phyloP scores from a whole-genome alignment of 768 basidiomycete genomes.

The Termitomyces sp. region DNA sequence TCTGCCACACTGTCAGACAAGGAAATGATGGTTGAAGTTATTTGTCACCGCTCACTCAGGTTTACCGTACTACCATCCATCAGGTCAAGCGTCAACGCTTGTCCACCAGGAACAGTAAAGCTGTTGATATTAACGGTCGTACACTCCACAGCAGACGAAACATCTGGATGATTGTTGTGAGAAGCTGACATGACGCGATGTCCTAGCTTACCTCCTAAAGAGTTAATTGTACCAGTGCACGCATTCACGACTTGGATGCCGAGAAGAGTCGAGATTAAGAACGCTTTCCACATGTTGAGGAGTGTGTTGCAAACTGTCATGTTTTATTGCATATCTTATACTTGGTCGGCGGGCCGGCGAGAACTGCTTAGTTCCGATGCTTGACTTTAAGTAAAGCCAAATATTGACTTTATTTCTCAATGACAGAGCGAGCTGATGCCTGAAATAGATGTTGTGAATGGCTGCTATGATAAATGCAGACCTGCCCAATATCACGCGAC shows the following conservation, averaged over 20 bases:
- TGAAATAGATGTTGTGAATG: neutral
- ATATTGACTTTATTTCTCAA: neutral
- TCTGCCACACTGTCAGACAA: slow-evolving; percentile 24
- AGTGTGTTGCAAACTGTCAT: neutral
- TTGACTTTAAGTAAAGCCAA: neutral
- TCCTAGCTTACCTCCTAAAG: slow-evolving; percentile 29
- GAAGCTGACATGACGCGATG: neutral
- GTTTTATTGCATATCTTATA: slow-evolving; percentile 5
- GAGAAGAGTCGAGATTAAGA: slow-evolving; percentile 8
- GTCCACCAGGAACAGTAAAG: slow-evolving; percentile 52
- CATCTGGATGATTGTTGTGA: slow-evolving; percentile 24
- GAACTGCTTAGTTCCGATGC: neutral
- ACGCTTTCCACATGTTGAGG: slow-evolving; percentile 6
- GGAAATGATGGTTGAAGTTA: neutral
- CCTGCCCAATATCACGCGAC: neutral
- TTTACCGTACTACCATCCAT: slow-evolving; percentile 49
- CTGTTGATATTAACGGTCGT: slow-evolving; percentile 50
- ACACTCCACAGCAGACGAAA: slow-evolving; percentile 46
- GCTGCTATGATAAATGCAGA: slow-evolving; percentile 1
- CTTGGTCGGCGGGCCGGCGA: slow-evolving; percentile 8
- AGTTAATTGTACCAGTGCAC: slow-evolving; percentile 51
- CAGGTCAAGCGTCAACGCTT: slow-evolving; percentile 42
- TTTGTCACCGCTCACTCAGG: slow-evolving; percentile 35
- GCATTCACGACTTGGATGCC: slow-evolving; percentile 9
- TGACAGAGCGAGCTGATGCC: neutral